These are phyloP conservation scores for Xylariaceae sp. DNA, from an alignment of 2,329 filamentous ascomycete genomes.

Conservation along the genomic window DNA sequence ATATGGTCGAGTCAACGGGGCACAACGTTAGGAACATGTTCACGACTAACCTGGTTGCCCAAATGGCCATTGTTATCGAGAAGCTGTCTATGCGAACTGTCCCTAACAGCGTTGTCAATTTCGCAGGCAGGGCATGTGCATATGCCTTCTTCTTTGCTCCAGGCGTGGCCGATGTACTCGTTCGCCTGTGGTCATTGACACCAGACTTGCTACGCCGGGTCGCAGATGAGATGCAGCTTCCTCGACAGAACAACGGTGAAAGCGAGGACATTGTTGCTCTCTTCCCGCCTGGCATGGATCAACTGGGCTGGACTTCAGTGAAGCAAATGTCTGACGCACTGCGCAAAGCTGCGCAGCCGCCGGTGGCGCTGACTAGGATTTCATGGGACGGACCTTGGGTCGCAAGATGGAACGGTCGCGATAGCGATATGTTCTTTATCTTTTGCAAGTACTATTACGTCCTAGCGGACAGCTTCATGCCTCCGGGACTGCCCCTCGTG, in stretches of 20 bases:
- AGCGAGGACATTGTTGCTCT: slow-evolving; percentile 62
- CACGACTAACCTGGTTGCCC: slow-evolving; percentile 72
- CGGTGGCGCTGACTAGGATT: slow-evolving; percentile 67
- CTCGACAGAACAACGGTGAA: slow-evolving; percentile 50
- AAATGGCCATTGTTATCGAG: slow-evolving; percentile 83
- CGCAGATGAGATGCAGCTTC: slow-evolving; percentile 63
- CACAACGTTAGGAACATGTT: slow-evolving; percentile 90
- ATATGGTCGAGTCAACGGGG: slow-evolving; percentile 64
- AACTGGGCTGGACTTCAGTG: slow-evolving; percentile 53
- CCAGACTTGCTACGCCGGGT: slow-evolving; percentile 67
- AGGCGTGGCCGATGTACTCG: slow-evolving; percentile 76
- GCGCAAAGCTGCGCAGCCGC: slow-evolving; percentile 60
- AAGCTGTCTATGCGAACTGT: slow-evolving; percentile 77
- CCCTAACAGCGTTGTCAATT: slow-evolving; percentile 67
- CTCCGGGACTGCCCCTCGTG: slow-evolving; percentile 46
- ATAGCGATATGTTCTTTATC: slow-evolving; percentile 87
- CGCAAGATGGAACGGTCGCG: slow-evolving; percentile 78
- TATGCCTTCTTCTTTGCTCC: slow-evolving; percentile 94
- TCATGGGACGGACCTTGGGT: slow-evolving; percentile 84
- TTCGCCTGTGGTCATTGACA: slow-evolving; percentile 74
- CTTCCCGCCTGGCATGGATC: slow-evolving; percentile 65
- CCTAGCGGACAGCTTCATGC: slow-evolving; percentile 69
- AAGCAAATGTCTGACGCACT: slow-evolving; percentile 51
- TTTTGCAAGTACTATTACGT: slow-evolving; percentile 87
- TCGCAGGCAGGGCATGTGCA: slow-evolving; percentile 84